A percentile compares a stretch with the other conserved stretches of the same genome.
phyloP scores from a whole-genome alignment of 768 basidiomycete species.

The Phylloporus sp. region DNA sequence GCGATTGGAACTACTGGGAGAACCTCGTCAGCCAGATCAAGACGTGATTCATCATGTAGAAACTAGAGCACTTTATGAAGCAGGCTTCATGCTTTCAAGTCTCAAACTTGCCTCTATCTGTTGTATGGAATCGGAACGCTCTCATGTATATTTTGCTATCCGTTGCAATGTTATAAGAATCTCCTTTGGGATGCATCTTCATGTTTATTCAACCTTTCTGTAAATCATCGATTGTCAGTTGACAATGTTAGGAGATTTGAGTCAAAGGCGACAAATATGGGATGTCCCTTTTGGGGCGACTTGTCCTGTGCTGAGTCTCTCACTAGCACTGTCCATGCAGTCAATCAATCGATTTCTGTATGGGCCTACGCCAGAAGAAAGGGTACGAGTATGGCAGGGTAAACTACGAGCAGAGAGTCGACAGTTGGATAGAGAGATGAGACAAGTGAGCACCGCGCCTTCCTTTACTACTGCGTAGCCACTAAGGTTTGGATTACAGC shows the following conservation, averaged over 20 bases:
- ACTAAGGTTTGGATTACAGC: constrained; percentile 39
- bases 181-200: neutral
- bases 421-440: constrained; percentile 88
- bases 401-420: constrained; percentile 82
- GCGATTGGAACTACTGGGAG: constrained; percentile 82
- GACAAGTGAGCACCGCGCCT: constrained; percentile 63
- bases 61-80: constrained; percentile 5
- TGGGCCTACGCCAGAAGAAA: constrained; percentile 95
- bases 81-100: constrained; percentile 7
- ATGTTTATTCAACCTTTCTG: neutral
- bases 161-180: neutral
- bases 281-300: constrained; percentile 14
- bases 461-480: constrained; percentile 8
- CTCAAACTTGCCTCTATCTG: constrained; percentile 4
- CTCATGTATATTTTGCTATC: constrained; percentile 9
- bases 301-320: constrained; percentile 1
- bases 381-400: constrained; percentile 85
- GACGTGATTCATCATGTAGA: constrained; percentile 33
- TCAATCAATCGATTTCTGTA: constrained; percentile 90
- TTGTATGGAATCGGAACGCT: neutral
- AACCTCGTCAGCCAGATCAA: constrained; percentile 59
- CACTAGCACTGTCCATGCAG: constrained; percentile 63
- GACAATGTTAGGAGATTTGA: no score
- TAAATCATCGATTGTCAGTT: neutral
- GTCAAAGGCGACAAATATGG: constrained; percentile 9